A percentile compares a stretch with the other conserved stretches of the same genome.
These are phyloP conservation scores for Poa pratensis DNA, from an alignment of 176 grass and related monocot genomes.

Conservation along the genomic window DNA sequence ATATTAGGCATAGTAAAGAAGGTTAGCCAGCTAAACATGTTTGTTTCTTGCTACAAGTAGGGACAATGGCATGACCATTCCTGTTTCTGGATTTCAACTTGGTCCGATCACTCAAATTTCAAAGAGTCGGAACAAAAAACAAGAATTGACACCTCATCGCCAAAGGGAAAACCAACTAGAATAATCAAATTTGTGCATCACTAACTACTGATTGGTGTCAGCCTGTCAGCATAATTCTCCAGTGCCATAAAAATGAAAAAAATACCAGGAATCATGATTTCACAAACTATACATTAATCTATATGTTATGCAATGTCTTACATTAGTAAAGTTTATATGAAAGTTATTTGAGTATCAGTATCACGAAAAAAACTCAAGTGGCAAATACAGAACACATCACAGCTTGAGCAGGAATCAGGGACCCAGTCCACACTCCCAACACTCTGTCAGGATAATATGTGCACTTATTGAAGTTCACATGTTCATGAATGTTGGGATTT, in stretches of 20 bases:
- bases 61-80: background rate
- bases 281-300: background rate
- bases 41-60: background rate
- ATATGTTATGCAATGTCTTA: background rate
- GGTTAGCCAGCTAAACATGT: background rate
- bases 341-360: background rate
- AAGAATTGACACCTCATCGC: background rate
- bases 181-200: background rate
- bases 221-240: background rate
- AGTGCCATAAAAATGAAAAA: background rate
- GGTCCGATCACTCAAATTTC: background rate
- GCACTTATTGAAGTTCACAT: constrained; percentile 12
- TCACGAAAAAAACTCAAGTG: background rate
- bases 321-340: constrained; percentile 3
- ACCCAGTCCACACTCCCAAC: background rate
- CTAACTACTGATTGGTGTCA: background rate
- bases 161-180: background rate
- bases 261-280: background rate
- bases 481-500: constrained; percentile 1
- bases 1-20: constrained; percentile 27
- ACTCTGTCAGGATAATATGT: background rate
- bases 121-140: background rate
- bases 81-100: constrained; percentile 17
- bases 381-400: background rate
- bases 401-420: background rate